Evolutionary conservation across 805 yeast genomes (phyloP).

Genomic region (Candida succiphila): DNA sequence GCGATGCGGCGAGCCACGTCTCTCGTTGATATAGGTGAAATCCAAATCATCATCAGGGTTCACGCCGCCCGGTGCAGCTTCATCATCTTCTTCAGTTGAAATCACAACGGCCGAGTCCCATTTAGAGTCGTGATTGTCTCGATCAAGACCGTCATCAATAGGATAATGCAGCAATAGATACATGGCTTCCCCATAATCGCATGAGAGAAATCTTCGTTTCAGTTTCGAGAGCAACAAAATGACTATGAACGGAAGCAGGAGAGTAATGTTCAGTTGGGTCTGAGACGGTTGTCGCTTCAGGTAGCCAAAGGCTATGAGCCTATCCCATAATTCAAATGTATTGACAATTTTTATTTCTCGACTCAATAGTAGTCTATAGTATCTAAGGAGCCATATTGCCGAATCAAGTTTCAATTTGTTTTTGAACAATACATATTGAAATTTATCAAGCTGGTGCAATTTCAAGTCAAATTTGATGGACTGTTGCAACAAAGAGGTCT

Average conservation of each 20-base stretch:
- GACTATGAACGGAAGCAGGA: slow-evolving; percentile 30
- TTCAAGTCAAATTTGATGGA: slow-evolving; percentile 38
- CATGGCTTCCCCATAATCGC: slow-evolving; percentile 44
- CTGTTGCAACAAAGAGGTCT: slow-evolving; percentile 30
- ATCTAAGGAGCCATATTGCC: slow-evolving; percentile 46
- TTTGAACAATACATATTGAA: slow-evolving; percentile 34
- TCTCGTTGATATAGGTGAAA: slow-evolving; percentile 15
- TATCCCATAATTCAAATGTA: slow-evolving; percentile 38
- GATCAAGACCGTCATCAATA: slow-evolving; percentile 5
- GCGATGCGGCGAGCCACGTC: slow-evolving; percentile 4
- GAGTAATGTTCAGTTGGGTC: slow-evolving; percentile 15
- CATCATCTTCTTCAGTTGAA: background rate
- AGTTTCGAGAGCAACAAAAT: slow-evolving; percentile 32
- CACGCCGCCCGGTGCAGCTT: background rate
- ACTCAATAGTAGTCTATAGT: slow-evolving; percentile 33
- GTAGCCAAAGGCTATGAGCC: slow-evolving; percentile 25
- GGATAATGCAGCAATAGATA: slow-evolving; percentile 43
- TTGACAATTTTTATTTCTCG: slow-evolving; percentile 34
- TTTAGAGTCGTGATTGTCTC: too few species aligned
- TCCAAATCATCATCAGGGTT: slow-evolving; percentile 3
- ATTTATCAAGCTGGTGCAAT: slow-evolving; percentile 40
- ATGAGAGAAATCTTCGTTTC: slow-evolving; percentile 30
- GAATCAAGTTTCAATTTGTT: slow-evolving; percentile 38
- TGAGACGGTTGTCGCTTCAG: slow-evolving; percentile 5
- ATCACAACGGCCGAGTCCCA: background rate